Conservation (phyloP, 2,329 filamentous ascomycete genomes). For the Cladosporium sp. region DNA sequence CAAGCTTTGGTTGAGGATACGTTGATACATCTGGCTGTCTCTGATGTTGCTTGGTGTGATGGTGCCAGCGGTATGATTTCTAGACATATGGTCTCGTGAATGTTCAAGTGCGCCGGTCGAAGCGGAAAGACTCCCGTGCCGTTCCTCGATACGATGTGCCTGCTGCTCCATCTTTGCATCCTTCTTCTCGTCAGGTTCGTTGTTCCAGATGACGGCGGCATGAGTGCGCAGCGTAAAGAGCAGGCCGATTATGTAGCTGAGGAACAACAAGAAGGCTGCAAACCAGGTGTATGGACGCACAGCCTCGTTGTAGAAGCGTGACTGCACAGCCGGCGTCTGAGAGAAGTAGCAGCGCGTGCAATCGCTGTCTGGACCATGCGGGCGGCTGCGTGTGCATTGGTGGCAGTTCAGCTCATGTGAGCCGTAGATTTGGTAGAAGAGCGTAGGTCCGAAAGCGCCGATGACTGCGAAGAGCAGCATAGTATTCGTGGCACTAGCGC, state of each 20-base stretch:
- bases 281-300: conserved; percentile 93
- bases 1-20: conserved; percentile 85
- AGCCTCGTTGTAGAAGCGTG: conserved; percentile 84
- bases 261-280: conserved; percentile 76
- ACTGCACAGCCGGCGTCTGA: conserved; percentile 75
- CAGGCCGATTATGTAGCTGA: conserved; percentile 88
- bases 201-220: conserved; percentile 94
- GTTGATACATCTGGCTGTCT: conserved; percentile 85
- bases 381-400: conserved; percentile 54
- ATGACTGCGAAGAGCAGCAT: conserved; percentile 97
- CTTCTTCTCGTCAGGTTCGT: conserved; percentile 57
- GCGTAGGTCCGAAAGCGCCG: conserved; percentile 86
- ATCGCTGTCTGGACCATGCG: conserved; percentile 54
- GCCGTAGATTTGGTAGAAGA: conserved; percentile 98
- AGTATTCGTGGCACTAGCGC: conserved; percentile 92
- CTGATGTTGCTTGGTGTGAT: conserved; percentile 58
- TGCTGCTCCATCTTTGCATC: conserved; percentile 35
- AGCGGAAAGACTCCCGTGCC: conserved; percentile 12
- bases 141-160: conserved; percentile 21
- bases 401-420: conserved; percentile 91
- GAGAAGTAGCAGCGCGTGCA: conserved; percentile 94
- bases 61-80: conserved; percentile 12
- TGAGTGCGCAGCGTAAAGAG: conserved; percentile 96
- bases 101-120: conserved; percentile 10
- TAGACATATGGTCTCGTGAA: conserved; percentile 13